Conservation (phyloP, 2,329 filamentous ascomycete genomes). For the Cryphonectria japonica region DNA sequence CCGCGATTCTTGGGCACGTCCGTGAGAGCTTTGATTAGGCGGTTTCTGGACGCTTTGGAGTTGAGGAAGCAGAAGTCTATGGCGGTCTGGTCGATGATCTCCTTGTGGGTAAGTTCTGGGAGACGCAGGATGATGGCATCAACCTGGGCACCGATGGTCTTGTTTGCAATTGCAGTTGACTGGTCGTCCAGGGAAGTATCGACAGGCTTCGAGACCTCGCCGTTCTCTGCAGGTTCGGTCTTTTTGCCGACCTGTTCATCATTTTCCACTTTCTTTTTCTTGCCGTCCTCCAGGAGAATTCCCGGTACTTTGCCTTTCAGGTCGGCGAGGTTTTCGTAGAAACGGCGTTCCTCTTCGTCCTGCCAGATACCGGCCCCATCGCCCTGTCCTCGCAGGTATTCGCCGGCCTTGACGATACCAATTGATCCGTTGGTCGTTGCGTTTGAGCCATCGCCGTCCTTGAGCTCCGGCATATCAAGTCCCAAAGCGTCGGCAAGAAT, state of each 20-base stretch:
- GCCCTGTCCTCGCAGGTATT: constrained; percentile 86
- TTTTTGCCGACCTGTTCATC: constrained; percentile 86
- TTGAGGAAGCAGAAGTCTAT: constrained; percentile 98
- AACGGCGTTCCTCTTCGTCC: constrained; percentile 95
- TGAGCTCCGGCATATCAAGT: constrained; percentile 90
- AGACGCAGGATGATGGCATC: constrained; percentile 85
- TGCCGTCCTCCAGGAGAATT: constrained; percentile 89
- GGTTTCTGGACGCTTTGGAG: constrained; percentile 95
- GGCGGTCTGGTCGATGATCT: constrained; percentile 87
- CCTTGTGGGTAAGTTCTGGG: constrained; percentile 91
- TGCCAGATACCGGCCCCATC: constrained; percentile 97
- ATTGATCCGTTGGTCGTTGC: constrained; percentile 74
- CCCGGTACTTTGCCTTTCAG: constrained; percentile 94
- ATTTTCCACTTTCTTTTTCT: constrained; percentile 85
- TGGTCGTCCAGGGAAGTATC: constrained; percentile 72
- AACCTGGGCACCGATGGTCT: constrained; percentile 95
- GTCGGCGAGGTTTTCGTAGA: constrained; percentile 96
- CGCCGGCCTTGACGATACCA: constrained; percentile 89
- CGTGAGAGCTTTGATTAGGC: constrained; percentile 88
- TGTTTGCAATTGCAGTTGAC: constrained; percentile 94
- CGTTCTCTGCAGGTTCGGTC: constrained; percentile 56
- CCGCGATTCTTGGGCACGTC: constrained; percentile 94
- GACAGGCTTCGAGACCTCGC: constrained; percentile 53
- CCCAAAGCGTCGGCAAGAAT: constrained; percentile 86
- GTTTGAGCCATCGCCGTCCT: constrained; percentile 75